phyloP scores from a whole-genome alignment of 1,284 basidiomycete genomes.

The Ganoderma resinaceum region DNA sequence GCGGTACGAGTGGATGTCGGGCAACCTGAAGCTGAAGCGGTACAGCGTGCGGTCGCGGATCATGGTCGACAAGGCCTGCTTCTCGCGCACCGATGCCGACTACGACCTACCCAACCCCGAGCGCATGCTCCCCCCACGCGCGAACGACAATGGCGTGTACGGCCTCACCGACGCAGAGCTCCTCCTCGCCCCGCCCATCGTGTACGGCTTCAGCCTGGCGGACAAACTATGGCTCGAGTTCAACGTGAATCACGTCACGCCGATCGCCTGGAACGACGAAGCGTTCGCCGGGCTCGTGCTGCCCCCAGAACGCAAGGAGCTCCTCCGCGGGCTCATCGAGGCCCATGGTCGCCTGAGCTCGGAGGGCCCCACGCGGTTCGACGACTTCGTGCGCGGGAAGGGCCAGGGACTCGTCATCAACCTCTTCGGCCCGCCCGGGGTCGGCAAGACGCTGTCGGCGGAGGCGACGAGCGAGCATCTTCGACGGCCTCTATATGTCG shows the following conservation, averaged over 20 bases:
- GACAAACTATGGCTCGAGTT: constrained; percentile 69
- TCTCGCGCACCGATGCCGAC: constrained; percentile 8
- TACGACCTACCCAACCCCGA: constrained; percentile 12
- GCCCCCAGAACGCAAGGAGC: constrained; percentile 54
- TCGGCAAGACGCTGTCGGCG: constrained; percentile 57
- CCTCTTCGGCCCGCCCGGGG: constrained; percentile 66
- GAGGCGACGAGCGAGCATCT: constrained; percentile 70
- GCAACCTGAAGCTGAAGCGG: constrained; percentile 43
- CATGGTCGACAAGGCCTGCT: constrained; percentile 52
- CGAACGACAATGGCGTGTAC: constrained; percentile 2
- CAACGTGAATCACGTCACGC: constrained; percentile 55
- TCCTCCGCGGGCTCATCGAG: constrained; percentile 63
- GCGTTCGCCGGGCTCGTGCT: constrained; percentile 65
- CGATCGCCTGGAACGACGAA: constrained; percentile 61
- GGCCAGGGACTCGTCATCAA: constrained; percentile 67
- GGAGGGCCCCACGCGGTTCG: constrained; percentile 50
- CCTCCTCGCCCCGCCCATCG: constrained; percentile 56
- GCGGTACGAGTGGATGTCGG: constrained; percentile 30
- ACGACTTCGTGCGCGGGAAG: constrained; percentile 69
- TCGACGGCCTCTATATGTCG: constrained; percentile 60
- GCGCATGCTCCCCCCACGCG: neutral
- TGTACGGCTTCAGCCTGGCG: constrained; percentile 63
- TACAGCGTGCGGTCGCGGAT: constrained; percentile 53
- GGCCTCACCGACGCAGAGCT: constrained; percentile 42
- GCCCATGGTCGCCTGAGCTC: constrained; percentile 49